Conservation (phyloP, 495 filamentous ascomycete genomes). For the Daldinia decipiens region DNA sequence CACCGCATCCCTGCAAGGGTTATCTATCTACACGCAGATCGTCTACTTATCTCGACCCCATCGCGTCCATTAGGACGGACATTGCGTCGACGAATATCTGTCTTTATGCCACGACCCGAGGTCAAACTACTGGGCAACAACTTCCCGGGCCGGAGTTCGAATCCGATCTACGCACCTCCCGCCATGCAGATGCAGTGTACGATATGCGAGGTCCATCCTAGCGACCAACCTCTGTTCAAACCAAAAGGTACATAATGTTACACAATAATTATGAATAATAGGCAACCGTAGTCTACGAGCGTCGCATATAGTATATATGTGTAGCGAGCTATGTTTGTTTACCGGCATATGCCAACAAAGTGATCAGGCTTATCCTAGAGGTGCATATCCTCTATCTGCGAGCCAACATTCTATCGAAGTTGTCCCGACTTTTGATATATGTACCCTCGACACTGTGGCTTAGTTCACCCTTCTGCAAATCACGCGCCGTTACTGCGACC, state of each 20-base stretch:
- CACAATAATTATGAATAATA: conserved; percentile 21
- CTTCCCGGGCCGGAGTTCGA: conserved; percentile 36
- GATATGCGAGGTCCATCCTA: conserved; percentile 26
- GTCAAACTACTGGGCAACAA: conserved; percentile 22
- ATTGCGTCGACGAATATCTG: conserved; percentile 25
- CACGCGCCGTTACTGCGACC: conserved; percentile 21
- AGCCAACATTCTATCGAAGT: conserved; percentile 9
- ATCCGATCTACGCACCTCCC: conserved; percentile 39
- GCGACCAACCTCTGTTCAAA: conserved; percentile 19
- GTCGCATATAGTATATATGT: conserved; percentile 10
- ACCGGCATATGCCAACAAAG: conserved; percentile 8
- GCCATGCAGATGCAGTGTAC: conserved; percentile 38
- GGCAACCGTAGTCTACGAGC: neutral
- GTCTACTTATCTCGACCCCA: conserved; percentile 23
- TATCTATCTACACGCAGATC: conserved; percentile 38
- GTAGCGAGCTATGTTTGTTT: conserved; percentile 10
- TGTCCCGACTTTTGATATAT: neutral
- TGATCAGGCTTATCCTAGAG: neutral
- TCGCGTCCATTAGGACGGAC: conserved; percentile 12
- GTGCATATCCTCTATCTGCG: neutral
- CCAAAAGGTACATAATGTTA: conserved; percentile 21
- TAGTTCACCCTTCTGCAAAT: conserved; percentile 22
- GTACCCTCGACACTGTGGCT: neutral
- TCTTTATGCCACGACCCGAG: conserved; percentile 31
- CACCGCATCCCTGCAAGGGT: conserved; percentile 29